Base-by-base conservation (phyloP, 73 alveolate species). In the Breviolum minutum region DNA sequence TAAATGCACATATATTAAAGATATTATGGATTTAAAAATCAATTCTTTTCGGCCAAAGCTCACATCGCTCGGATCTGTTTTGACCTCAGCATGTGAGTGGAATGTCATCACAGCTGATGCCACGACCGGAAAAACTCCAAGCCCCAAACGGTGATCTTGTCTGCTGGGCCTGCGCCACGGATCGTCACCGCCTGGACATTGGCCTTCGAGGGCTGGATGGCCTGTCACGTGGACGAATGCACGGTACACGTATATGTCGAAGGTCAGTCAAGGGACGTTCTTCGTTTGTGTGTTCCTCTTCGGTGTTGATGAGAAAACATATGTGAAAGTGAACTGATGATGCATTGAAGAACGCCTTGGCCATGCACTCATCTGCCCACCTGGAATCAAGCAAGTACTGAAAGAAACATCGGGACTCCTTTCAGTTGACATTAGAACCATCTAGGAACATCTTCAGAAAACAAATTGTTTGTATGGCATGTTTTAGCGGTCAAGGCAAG, bases 301-400 rank as follows among this genome's bases (percentile, higher is more conserved):
- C 0, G 54, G 54, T 40, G 54, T 40, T 40, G 54, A 40, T 40
- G 54, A 3, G 54, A 2, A 40, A 40, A 40, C n/a, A 40, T 40
- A 40, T 40, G 54, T 3, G 54, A 3, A 40, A 40, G 3, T 40
- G 3, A 40, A 40, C 54, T 40, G 54, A 3, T 40, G 54, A 40
- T 40, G 54, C 54, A 40, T 0, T 40, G 54, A 40, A 40, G 54
- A 29, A 7, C n/a, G 96, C 96, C 98, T 92, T 92, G 14, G 98
- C 98, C 98, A 92, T 92, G 87, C 98, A 92, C 66, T 92, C 98
- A 20, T 92, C 98, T 19, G 98, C 98, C 91, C 91, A 92, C 98
- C 98, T 92, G 26, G 76, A 30, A 86, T 19, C 27, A 81, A 2
- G 24, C 48, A 40, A 27, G 20, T 27, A 5, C 40, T 32, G 77